Conservation (phyloP, 1,284 basidiomycete species). For the Boletellus dicymbophilus region DNA sequence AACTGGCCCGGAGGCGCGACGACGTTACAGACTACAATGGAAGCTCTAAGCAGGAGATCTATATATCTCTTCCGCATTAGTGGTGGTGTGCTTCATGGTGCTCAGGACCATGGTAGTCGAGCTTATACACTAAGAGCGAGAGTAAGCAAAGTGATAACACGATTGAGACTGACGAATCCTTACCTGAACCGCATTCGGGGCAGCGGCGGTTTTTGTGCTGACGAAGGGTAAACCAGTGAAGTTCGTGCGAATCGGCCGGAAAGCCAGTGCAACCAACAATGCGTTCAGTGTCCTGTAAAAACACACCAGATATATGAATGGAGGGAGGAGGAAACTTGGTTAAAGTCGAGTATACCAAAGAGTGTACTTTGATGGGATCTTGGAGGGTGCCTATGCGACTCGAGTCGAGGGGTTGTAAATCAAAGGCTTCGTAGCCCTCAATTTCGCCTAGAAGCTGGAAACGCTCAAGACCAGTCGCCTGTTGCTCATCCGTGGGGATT, state of each 20-base stretch:
- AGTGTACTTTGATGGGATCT: conserved; percentile 88
- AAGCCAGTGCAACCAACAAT: conserved; percentile 90
- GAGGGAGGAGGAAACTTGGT: neutral
- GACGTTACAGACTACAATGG: conserved; percentile 20
- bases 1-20: conserved; percentile 2
- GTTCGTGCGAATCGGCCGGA: conserved; percentile 91
- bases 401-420: conserved; percentile 84
- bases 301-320: neutral
- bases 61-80: conserved; percentile 17
- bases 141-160: conserved; percentile 9
- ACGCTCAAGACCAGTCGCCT: conserved; percentile 97
- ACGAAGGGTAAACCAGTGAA: conserved; percentile 78
- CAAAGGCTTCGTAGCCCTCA: conserved; percentile 91
- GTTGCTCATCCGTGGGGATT: conserved; percentile 84
- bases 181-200: conserved; percentile 89
- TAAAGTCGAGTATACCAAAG: conserved; percentile 64
- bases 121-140: conserved; percentile 50
- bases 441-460: conserved; percentile 90
- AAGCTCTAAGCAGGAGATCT: conserved; percentile 14
- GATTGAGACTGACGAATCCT: conserved; percentile 24
- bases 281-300: conserved; percentile 69
- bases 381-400: conserved; percentile 87
- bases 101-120: conserved; percentile 58
- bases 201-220: conserved; percentile 77
- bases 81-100: conserved; percentile 45